Conservation (phyloP, 768 basidiomycete species). For the Hemileccinum impolitum region DNA sequence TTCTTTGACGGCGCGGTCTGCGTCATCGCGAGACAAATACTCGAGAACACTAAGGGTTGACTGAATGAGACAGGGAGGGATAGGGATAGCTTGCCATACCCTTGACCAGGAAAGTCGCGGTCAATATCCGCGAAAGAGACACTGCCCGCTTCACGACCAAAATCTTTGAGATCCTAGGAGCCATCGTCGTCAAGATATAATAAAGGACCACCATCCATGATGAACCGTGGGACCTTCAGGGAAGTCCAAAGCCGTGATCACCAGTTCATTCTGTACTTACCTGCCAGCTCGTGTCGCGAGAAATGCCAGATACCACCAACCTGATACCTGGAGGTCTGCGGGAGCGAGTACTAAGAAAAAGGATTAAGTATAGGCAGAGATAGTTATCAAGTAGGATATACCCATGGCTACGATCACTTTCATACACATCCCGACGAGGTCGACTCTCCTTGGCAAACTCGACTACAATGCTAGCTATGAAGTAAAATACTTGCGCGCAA, state of each 20-base stretch:
- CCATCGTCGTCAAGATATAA: constrained; percentile 28
- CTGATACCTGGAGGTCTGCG: constrained; percentile 80
- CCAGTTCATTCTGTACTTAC: constrained; percentile 49
- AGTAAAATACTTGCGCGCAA: not conserved
- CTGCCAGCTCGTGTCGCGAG: constrained; percentile 98
- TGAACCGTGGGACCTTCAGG: constrained; percentile 22
- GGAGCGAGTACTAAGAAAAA: constrained; percentile 51
- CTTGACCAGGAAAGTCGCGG: constrained; percentile 78
- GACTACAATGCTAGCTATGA: constrained; percentile 73
- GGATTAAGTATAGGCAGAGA: constrained; percentile 13
- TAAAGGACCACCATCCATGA: constrained; percentile 7
- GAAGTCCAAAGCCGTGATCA: constrained; percentile 1
- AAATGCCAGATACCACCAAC: constrained; percentile 83
- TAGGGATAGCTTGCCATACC: constrained; percentile 48
- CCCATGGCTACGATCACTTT: constrained; percentile 55
- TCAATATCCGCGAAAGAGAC: constrained; percentile 96
- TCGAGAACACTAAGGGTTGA: constrained; percentile 70
- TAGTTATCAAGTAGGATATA: constrained; percentile 28
- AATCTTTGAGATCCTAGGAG: constrained; percentile 93
- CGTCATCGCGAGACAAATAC: constrained; percentile 84
- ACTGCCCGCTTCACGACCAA: constrained; percentile 89
- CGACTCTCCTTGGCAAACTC: constrained; percentile 95
- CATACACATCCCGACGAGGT: constrained; percentile 75
- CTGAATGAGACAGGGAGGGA: constrained; percentile 1
- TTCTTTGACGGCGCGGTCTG: constrained; percentile 88